These are phyloP conservation scores for Haberlea rhodopensis DNA, from an alignment of 257 asterid genomes.

Conservation along the genomic window DNA sequence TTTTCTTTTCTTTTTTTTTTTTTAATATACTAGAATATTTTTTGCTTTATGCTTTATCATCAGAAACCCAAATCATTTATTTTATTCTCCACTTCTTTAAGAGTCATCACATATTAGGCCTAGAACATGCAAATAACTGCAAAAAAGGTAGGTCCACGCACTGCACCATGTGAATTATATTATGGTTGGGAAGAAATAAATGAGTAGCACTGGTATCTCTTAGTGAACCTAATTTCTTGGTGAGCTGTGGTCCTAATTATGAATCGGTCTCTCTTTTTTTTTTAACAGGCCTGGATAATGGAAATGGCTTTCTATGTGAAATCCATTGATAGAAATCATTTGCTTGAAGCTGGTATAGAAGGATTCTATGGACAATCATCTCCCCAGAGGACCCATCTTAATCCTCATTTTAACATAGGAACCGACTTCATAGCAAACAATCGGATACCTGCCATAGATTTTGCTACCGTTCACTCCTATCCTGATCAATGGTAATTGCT, in stretches of 20 bases:
- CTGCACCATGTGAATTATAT: background rate
- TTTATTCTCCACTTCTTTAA: too few relatives aligned
- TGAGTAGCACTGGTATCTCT: background rate
- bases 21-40: too few relatives aligned
- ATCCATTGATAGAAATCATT: conserved; percentile 73
- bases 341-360: conserved; percentile 83
- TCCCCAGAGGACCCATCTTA: conserved; percentile 44
- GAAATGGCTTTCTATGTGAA: conserved; percentile 85
- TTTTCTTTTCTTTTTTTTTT: too few relatives aligned
- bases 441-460: conserved; percentile 62
- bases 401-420: conserved; percentile 59
- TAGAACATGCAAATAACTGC: too few relatives aligned
- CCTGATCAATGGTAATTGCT: conserved; percentile 79
- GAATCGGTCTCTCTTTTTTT: background rate
- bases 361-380: conserved; percentile 82
- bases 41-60: too few relatives aligned
- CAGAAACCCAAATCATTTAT: too few relatives aligned
- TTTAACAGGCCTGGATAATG: conserved; percentile 63
- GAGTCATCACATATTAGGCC: too few relatives aligned
- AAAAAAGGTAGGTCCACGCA: too few relatives aligned
- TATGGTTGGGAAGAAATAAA: conserved; percentile 8
- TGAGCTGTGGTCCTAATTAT: background rate
- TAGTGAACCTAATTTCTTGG: background rate
- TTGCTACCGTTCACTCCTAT: conserved; percentile 83
- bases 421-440: conserved; percentile 83